Evolutionary conservation across 1,139 yeast species (phyloP), one percentile per base, ranked within the genome.

Genomic region (Saccharomyces hybrid): DNA sequence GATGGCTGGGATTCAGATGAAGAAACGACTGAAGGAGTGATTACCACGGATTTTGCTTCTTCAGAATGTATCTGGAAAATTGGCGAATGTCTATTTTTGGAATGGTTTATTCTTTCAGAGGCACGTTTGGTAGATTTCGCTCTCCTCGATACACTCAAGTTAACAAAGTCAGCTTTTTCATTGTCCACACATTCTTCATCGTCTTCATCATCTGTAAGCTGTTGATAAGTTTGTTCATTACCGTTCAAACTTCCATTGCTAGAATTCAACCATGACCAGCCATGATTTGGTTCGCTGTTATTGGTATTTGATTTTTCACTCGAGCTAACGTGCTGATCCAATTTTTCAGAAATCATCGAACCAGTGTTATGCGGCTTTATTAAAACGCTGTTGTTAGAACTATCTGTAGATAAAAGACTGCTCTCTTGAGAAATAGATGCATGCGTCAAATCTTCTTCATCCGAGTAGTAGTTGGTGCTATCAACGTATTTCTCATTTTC

Each of bases 41-140:
- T 9, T 5, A 19, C n/a, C 13, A 19, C 25, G 23, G 44, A 16
- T 9, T 38, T 38, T 9, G 44, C 19, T 5, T 19, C 26, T 7
- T 38, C 44, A 9, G 44, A 38, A 16, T 8, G 44, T 11, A 38
- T 19, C 44, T 38, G 44, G 29, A 55, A 52, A 9, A 62, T 54
- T 27, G 62, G 61, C 34, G 56, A 53, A 52, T 65, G 69, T 31
- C 67, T 59, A 52, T 64, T 60, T 41, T 64, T 61, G 6, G 69
- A 62, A 51, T 64, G 68, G 34, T 62, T 60, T 27, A 58, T 57
- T 50, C 58, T 54, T n/a, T 51, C 58, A 23, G 55, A 51, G 3
- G 53, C 54, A 4, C 49, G 19, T 29, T 53, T 52, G 19, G 54
- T 55, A n/a, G 51, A 52, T 16, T 55, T 52, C 8, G 44, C 26